Conservation (phyloP, 139 green algal genomes). For the Tetraselmis chui region DNA sequence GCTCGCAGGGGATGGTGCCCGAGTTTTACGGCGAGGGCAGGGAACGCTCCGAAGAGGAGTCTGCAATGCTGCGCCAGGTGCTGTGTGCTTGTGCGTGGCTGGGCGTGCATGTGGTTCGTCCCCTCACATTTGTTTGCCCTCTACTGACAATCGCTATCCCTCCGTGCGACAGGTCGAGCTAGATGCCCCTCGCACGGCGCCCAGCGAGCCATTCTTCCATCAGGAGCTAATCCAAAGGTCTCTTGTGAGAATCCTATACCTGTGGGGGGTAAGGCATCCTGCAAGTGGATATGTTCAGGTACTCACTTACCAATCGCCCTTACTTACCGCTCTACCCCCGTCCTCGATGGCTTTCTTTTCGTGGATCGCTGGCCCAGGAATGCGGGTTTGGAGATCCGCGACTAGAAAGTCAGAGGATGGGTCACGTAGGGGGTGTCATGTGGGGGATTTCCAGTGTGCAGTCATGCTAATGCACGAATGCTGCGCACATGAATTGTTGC, state of each 20-base stretch:
- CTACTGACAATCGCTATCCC: not conserved
- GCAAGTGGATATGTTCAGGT: slow-evolving; percentile 78
- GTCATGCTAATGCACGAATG: too few species aligned
- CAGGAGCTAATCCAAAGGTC: slow-evolving; percentile 68
- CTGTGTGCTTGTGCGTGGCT: not conserved
- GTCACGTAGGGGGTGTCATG: too few species aligned
- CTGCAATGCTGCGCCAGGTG: slow-evolving; percentile 73
- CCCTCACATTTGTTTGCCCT: not conserved
- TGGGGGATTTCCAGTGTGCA: too few species aligned
- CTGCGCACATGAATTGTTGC: too few species aligned
- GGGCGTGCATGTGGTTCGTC: not conserved
- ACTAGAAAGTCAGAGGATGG: too few species aligned
- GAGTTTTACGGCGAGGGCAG: slow-evolving; percentile 69
- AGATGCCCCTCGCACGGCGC: slow-evolving; percentile 88
- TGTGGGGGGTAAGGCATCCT: slow-evolving; percentile 88
- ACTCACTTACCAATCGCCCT: too few species aligned
- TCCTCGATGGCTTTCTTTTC: too few species aligned
- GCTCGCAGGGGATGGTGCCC: slow-evolving; percentile 40
- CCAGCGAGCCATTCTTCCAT: slow-evolving; percentile 83
- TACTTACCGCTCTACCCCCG: too few species aligned
- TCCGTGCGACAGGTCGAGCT: slow-evolving; percentile 66
- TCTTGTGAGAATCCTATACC: slow-evolving; percentile 88
- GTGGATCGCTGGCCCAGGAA: too few species aligned
- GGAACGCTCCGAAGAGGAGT: slow-evolving; percentile 73
- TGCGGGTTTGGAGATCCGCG: too few species aligned